Conservation (phyloP, 2,329 filamentous ascomycete species). For the Cladosporium phlei region DNA sequence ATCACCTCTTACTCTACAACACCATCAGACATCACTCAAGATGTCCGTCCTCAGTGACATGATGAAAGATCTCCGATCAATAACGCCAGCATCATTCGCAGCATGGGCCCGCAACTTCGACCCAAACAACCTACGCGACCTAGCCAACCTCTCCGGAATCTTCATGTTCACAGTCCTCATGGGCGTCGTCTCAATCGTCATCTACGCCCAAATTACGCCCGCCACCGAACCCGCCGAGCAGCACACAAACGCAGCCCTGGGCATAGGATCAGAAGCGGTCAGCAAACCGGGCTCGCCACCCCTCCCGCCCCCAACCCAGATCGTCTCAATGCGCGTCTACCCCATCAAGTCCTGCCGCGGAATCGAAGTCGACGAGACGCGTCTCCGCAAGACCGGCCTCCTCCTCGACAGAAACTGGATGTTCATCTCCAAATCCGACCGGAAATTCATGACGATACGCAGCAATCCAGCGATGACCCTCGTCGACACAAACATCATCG, state of each 20-base stretch:
- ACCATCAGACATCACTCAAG: too few relatives aligned
- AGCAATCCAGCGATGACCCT: constrained; percentile 58
- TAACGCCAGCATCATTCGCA: not conserved
- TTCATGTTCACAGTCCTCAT: constrained; percentile 23
- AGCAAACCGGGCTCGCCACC: constrained; percentile 25
- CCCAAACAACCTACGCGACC: constrained; percentile 7
- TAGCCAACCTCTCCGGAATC: constrained; percentile 17
- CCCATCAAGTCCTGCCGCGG: constrained; percentile 65
- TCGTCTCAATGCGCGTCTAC: constrained; percentile 53
- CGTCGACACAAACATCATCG: constrained; percentile 51
- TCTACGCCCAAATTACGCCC: constrained; percentile 24
- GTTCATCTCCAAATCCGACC: constrained; percentile 51
- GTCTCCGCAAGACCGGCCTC: constrained; percentile 52
- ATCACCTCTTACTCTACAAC: too few relatives aligned
- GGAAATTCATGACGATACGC: constrained; percentile 60
- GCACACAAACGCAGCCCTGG: constrained; percentile 21
- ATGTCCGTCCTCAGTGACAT: constrained; percentile 1
- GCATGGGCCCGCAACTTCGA: constrained; percentile 10
- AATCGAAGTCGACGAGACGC: constrained; percentile 49
- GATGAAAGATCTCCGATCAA: constrained; percentile 1
- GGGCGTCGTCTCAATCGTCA: constrained; percentile 21
- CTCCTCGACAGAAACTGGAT: constrained; percentile 63
- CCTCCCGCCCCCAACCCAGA: constrained; percentile 36
- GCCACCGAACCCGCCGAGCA: constrained; percentile 17
- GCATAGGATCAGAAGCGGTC: constrained; percentile 18